A percentile compares a stretch with the other conserved stretches of the same genome.
Evolutionary conservation across 139 green algal species (phyloP).

Genomic region (Chlamydomonas schloesseri): DNA sequence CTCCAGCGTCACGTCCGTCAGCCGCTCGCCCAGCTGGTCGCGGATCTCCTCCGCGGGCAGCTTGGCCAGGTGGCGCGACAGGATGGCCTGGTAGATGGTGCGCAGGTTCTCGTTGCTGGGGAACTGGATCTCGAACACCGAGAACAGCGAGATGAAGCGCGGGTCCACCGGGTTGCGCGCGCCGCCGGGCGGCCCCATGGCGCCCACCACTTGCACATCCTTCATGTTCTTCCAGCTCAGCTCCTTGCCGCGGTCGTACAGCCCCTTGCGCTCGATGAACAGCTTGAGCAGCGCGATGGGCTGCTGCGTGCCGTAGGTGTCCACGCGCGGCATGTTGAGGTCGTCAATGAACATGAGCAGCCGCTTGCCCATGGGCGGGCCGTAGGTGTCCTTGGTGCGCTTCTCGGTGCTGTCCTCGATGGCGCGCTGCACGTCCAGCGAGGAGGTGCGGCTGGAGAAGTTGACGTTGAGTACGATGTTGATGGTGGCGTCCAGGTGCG

Average conservation of each 20-base stretch:
- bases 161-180: constrained; percentile 89
- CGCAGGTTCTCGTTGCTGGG: constrained; percentile 78
- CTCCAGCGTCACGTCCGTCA: constrained; percentile 74
- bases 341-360: constrained; percentile 89
- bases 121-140: constrained; percentile 88
- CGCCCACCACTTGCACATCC: constrained; percentile 85
- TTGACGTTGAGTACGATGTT: constrained; percentile 81
- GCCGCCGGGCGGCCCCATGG: constrained; percentile 90
- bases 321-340: constrained; percentile 87
- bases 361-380: constrained; percentile 83
- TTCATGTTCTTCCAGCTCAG: constrained; percentile 94
- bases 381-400: constrained; percentile 88
- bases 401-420: constrained; percentile 86
- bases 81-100: constrained; percentile 87
- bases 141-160: constrained; percentile 88
- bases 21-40: constrained; percentile 54
- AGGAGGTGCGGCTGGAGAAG: constrained; percentile 79
- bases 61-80: constrained; percentile 67
- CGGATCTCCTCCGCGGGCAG: constrained; percentile 69
- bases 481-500: constrained; percentile 50
- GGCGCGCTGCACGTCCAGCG: constrained; percentile 76
- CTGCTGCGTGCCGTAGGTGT: constrained; percentile 89
- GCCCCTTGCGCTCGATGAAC: constrained; percentile 80
- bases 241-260: constrained; percentile 92
- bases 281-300: constrained; percentile 89